Evolutionary conservation across 371 early-diverging fungal genomes (phyloP).

Genomic region (Apophysomyces variabilis): DNA sequence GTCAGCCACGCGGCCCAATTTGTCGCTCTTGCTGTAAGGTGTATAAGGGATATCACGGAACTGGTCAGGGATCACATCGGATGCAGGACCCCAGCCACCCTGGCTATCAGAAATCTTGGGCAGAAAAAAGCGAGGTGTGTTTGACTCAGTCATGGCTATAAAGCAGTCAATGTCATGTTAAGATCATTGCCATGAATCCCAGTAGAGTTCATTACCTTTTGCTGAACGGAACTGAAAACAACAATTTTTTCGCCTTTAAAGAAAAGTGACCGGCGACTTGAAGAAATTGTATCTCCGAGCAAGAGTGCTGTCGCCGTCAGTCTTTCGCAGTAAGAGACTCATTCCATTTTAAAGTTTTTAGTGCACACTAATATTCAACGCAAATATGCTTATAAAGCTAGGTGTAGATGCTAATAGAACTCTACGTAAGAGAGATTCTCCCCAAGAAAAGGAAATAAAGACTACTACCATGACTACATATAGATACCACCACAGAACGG

Average conservation of each 20-base stretch:
- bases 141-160: constrained; percentile 15
- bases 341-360: no score
- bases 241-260: background rate
- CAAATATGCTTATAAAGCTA: no score
- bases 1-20: constrained; percentile 92
- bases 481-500: no score
- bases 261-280: background rate
- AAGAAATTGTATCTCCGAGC: no score
- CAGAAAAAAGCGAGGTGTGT: constrained; percentile 63
- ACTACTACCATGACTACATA: no score
- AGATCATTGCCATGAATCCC: background rate
- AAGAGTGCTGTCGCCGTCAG: no score
- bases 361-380: no score
- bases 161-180: background rate
- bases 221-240: constrained; percentile 9
- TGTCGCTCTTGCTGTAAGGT: constrained; percentile 95
- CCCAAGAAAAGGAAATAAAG: no score
- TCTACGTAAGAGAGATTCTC: no score
- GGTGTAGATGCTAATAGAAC: no score
- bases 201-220: background rate
- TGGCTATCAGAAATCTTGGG: constrained; percentile 73
- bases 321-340: no score
- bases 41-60: constrained; percentile 93
- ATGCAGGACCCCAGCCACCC: constrained; percentile 82
- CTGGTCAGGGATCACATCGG: constrained; percentile 56